phyloP scores from a whole-genome alignment of 352 stramenopile species.

The Phytophthora colocasiae region DNA sequence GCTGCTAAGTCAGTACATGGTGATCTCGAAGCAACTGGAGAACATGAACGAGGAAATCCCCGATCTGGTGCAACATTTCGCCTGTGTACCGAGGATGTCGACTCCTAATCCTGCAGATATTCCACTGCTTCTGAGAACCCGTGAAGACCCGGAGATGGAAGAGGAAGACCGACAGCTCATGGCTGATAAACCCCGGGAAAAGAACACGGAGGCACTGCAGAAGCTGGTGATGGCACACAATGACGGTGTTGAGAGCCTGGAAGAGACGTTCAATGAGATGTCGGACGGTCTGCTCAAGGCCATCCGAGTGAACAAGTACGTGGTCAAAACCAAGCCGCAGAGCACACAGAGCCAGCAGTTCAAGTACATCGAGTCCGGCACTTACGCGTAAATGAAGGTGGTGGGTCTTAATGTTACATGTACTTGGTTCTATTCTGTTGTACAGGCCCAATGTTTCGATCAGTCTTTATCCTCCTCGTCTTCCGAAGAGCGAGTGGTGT shows the following conservation, averaged over 20 bases:
- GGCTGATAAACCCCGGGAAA: constrained; percentile 68
- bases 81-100: constrained; percentile 83
- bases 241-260: constrained; percentile 76
- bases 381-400: constrained; percentile 50
- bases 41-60: constrained; percentile 92
- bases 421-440: constrained; percentile 35
- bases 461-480: constrained; percentile 10
- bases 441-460: constrained; percentile 11
- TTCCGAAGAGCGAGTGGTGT: constrained; percentile 19
- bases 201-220: constrained; percentile 70
- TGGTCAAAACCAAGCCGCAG: constrained; percentile 78
- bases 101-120: constrained; percentile 83
- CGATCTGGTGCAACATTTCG: constrained; percentile 86
- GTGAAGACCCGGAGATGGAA: constrained; percentile 88
- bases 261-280: constrained; percentile 88
- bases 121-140: constrained; percentile 78
- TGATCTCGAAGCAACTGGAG: constrained; percentile 88
- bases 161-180: constrained; percentile 81
- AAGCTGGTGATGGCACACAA: constrained; percentile 75
- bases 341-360: constrained; percentile 83
- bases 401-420: constrained; percentile 30
- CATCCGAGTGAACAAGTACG: constrained; percentile 88
- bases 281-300: constrained; percentile 85
- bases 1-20: constrained; percentile 86
- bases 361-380: constrained; percentile 88